These are phyloP conservation scores for Hylodesmum podocarpum DNA, from an alignment of 306 rosid species.

Conservation along the genomic window DNA sequence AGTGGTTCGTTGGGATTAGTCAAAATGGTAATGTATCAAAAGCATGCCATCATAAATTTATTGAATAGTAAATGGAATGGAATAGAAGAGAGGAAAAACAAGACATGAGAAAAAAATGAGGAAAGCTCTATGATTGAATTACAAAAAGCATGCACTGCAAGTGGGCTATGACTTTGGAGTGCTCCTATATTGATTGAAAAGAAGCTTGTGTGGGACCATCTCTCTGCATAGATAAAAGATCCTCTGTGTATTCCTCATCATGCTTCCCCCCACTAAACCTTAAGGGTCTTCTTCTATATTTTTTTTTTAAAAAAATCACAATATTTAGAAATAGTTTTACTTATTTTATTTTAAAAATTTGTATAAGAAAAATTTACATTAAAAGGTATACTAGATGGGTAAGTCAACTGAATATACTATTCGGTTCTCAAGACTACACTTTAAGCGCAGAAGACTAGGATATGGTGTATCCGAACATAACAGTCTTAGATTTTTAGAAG, in stretches of 20 bases:
- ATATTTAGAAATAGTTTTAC: too few species aligned
- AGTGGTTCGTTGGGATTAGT: constrained; percentile 78
- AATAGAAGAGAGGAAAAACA: neutral
- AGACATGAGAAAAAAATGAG: neutral
- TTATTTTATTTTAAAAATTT: too few species aligned
- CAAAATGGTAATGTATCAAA: constrained; percentile 82
- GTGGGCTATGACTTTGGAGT: constrained; percentile 41
- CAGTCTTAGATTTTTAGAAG: too few species aligned
- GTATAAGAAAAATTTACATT: too few species aligned
- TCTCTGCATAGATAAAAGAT: constrained; percentile 37
- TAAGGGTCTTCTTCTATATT: constrained; percentile 33
- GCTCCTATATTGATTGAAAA: constrained; percentile 34
- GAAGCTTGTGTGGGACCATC: constrained; percentile 39
- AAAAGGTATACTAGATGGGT: too few species aligned
- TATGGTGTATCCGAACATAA: too few species aligned
- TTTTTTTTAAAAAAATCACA: neutral
- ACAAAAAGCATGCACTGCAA: constrained; percentile 51
- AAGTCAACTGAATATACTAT: too few species aligned
- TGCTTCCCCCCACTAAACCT: constrained; percentile 63
- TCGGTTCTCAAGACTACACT: too few species aligned
- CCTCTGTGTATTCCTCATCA: constrained; percentile 53
- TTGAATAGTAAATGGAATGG: constrained; percentile 38
- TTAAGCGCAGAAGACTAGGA: too few species aligned
- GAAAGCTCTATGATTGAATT: constrained; percentile 43
- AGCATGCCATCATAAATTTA: constrained; percentile 55